Evolutionary conservation across 2,329 filamentous ascomycete species (phyloP).

Genomic region (Thielaviopsis musarum): DNA sequence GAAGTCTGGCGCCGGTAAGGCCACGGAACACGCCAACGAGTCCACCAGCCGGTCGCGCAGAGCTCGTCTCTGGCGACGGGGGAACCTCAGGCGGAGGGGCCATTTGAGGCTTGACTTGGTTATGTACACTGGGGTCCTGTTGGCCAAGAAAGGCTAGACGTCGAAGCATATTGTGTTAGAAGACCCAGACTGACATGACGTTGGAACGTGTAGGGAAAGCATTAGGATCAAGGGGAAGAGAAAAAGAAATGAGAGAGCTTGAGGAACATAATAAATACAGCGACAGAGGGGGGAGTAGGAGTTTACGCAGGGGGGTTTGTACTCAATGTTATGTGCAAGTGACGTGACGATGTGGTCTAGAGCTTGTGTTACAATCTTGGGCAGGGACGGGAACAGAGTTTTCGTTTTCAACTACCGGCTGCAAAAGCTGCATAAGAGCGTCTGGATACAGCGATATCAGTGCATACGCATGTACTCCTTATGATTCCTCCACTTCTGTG

Average conservation of each 20-base stretch:
- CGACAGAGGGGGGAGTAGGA: background rate
- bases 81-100: constrained; percentile 40
- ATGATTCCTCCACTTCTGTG: background rate
- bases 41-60: constrained; percentile 25
- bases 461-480: background rate
- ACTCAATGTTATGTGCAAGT: background rate
- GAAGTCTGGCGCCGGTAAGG: constrained; percentile 33
- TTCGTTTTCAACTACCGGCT: constrained; percentile 4
- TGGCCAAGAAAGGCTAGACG: constrained; percentile 28
- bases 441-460: background rate
- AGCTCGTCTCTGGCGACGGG: constrained; percentile 37
- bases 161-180: constrained; percentile 25
- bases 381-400: background rate
- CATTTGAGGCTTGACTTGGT: constrained; percentile 33
- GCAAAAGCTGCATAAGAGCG: background rate
- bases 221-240: background rate
- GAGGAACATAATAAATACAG: background rate
- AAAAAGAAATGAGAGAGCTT: background rate
- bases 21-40: constrained; percentile 48
- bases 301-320: background rate
- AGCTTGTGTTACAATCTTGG: background rate
- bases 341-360: background rate
- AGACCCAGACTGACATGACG: constrained; percentile 12
- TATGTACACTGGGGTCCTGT: constrained; percentile 21
- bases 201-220: background rate